phyloP scores from a whole-genome alignment of 805 yeast species.

The Kluyveromyces lactis region DNA sequence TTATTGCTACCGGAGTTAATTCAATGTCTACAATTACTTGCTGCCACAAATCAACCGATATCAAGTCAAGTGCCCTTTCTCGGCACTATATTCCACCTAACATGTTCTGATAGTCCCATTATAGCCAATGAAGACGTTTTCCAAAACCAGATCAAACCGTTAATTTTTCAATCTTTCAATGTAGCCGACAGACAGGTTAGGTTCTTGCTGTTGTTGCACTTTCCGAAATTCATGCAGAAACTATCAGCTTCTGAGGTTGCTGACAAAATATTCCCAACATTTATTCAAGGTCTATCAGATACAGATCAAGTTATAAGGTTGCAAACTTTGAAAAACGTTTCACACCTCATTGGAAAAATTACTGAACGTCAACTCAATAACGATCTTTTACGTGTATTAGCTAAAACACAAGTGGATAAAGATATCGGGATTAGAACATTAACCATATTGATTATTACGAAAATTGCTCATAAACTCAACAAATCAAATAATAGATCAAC shows the following conservation, averaged over 20 bases:
- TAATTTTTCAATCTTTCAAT: conserved; percentile 53
- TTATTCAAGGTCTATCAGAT: conserved; percentile 80
- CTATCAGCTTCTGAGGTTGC: conserved; percentile 57
- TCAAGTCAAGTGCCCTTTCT: conserved; percentile 6
- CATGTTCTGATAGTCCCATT: conserved; percentile 7
- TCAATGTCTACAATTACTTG: conserved; percentile 30
- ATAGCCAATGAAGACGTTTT: conserved; percentile 4
- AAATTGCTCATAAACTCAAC: conserved; percentile 23
- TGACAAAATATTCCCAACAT: conserved; percentile 55
- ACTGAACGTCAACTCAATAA: conserved; percentile 78
- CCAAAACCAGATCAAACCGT: conserved; percentile 36
- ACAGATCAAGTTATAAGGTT: conserved; percentile 74
- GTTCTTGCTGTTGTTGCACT: conserved; percentile 53
- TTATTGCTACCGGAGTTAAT: conserved; percentile 66
- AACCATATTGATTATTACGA: conserved; percentile 23
- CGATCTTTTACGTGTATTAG: conserved; percentile 71
- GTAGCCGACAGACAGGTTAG: conserved; percentile 73
- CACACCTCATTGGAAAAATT: conserved; percentile 51
- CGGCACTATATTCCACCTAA: conserved; percentile 6
- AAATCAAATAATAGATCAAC: conserved; percentile 40
- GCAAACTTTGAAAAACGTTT: conserved; percentile 56
- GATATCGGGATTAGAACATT: conserved; percentile 24
- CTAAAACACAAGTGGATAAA: conserved; percentile 38
- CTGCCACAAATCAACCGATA: conserved; percentile 6
- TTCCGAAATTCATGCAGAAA: conserved; percentile 45